Conservation (phyloP, 2,329 filamentous ascomycete species). For the Nemania diffusa region DNA sequence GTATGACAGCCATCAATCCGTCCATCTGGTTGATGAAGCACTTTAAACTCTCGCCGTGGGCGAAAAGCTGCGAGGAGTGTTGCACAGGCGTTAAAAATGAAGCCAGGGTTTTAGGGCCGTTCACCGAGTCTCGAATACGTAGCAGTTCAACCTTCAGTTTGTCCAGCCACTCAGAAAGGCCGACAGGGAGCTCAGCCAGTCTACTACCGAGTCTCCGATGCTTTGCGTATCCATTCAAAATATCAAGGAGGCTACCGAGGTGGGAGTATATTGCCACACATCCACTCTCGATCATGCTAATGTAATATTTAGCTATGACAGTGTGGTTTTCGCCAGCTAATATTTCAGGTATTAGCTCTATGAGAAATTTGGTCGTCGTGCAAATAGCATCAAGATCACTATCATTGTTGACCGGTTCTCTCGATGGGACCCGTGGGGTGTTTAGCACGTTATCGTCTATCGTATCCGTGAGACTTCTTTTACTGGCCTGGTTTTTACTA, state of each 20-base stretch:
- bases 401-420: constrained; percentile 20
- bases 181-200: constrained; percentile 34
- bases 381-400: constrained; percentile 22
- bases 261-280: constrained; percentile 32
- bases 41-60: constrained; percentile 20
- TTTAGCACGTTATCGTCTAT: constrained; percentile 19
- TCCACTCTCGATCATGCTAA: constrained; percentile 10
- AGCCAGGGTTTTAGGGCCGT: constrained; percentile 1
- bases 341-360: constrained; percentile 31
- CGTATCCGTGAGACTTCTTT: constrained; percentile 19
- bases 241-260: constrained; percentile 35
- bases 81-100: neutral
- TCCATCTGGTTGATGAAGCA: constrained; percentile 36
- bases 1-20: constrained; percentile 38
- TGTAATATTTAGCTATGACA: neutral
- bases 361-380: constrained; percentile 20
- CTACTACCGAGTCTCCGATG: constrained; percentile 26
- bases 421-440: neutral
- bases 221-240: constrained; percentile 39
- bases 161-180: constrained; percentile 40
- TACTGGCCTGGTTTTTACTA: neutral
- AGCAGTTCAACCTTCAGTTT: constrained; percentile 37
- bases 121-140: constrained; percentile 27
- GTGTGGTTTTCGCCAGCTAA: constrained; percentile 1
- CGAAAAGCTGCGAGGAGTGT: neutral